Evolutionary conservation across 768 basidiomycete species (phyloP), one percentile per base, ranked within the genome.

Genomic region (Melanogaster broomeanus): DNA sequence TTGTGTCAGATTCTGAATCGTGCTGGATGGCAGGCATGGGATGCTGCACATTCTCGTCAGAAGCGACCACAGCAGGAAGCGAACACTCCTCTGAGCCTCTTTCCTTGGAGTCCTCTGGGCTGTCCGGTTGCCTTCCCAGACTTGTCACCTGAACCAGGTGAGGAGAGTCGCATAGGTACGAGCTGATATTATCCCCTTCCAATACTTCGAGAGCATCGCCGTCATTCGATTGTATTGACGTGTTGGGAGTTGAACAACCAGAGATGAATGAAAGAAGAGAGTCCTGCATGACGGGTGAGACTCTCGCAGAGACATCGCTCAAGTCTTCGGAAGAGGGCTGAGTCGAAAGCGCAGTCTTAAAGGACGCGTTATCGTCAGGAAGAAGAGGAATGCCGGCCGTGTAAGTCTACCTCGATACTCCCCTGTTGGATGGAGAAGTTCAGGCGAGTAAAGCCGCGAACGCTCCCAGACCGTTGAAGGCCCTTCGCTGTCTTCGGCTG

Each of bases 281-380:
- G 16, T 57, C 47, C 35, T 53, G 57, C 56, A 58, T 56, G 46
- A 45, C 12, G 10, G 47, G 40, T 7, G 67, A 66, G 22, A 45
- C 37, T 41, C 37, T 30, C 28, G 45, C 51, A 21, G 55, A 59
- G 13, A 45, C 45, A 45, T 65, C 51, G 24, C 52, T 58, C 42
- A 62, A 40, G 44, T 56, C 33, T 4, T 60, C 64, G 25, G 41
- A 47, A 5, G 67, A 67, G 45, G 53, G 49, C 38, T 60, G 62
- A 19, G 52, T 47, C 25, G 64, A 62, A 38, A 67, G 67, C 3
- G 66, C 64, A 3, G 62, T 60, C 31, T 41, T 52, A 44, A 60
- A 62, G 27, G 64, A 64, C 12, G 53, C 6, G 24, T 59, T 52
- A 27, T 64, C 60, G 3, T 60, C 56, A n/a, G 16, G 64, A 61